These are phyloP conservation scores for Alternaria ethzedia DNA, from an alignment of 2,329 filamentous ascomycete genomes.

Conservation along the genomic window DNA sequence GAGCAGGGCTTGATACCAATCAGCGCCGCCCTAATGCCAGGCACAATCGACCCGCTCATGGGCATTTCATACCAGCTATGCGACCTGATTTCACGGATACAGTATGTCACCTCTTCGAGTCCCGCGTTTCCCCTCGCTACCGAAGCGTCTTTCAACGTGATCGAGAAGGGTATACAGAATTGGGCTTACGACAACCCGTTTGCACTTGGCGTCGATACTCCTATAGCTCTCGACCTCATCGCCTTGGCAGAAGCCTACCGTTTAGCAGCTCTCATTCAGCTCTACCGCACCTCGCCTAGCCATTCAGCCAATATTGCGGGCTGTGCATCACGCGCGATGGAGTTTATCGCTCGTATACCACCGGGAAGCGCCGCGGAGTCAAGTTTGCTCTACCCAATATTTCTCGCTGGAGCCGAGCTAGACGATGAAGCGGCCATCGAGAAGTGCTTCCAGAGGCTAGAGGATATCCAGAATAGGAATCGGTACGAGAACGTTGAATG, in stretches of 20 bases:
- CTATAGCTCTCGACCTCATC: slow-evolving; percentile 43
- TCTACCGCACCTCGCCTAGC: slow-evolving; percentile 39
- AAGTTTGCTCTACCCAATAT: slow-evolving; percentile 45
- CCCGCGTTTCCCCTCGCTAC: slow-evolving; percentile 43
- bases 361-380: slow-evolving; percentile 44
- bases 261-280: slow-evolving; percentile 43
- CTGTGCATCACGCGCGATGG: slow-evolving; percentile 42
- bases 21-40: slow-evolving; percentile 23
- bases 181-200: slow-evolving; percentile 46
- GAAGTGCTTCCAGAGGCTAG: slow-evolving; percentile 37
- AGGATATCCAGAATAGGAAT: slow-evolving; percentile 42
- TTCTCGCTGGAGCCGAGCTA: slow-evolving; percentile 44
- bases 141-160: slow-evolving; percentile 41
- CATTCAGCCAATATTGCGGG: slow-evolving; percentile 33
- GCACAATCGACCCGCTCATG: slow-evolving; percentile 46
- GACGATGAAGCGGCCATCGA: slow-evolving; percentile 37
- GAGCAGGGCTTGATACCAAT: slow-evolving; percentile 30
- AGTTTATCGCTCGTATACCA: slow-evolving; percentile 44
- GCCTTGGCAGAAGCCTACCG: slow-evolving; percentile 45
- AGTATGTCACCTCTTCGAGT: slow-evolving; percentile 40
- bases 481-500: slow-evolving; percentile 44
- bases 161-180: slow-evolving; percentile 39
- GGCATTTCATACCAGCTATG: slow-evolving; percentile 45
- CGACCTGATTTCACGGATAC: slow-evolving; percentile 42
- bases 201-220: slow-evolving; percentile 35